Evolutionary conservation across 441 rosid species (phyloP).

Genomic region (Dalechampia spathulata): DNA sequence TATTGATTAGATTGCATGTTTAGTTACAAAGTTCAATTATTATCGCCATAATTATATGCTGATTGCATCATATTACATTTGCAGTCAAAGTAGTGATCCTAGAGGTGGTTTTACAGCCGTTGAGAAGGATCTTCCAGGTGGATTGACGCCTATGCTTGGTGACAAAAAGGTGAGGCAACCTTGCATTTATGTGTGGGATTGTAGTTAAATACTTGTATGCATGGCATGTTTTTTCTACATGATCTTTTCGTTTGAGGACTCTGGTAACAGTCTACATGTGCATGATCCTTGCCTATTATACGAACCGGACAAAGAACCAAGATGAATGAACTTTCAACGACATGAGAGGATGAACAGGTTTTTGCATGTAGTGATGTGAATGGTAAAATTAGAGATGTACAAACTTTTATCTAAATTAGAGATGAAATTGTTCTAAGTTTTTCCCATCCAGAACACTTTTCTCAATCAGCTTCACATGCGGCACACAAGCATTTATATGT

Average conservation of each 20-base stretch:
- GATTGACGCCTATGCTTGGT: slow-evolving; percentile 97
- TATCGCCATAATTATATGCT: neutral
- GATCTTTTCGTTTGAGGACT: too few relatives aligned
- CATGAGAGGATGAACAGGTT: too few relatives aligned
- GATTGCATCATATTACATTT: slow-evolving; percentile 9
- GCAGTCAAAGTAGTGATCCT: slow-evolving; percentile 89
- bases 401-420: too few relatives aligned
- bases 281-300: neutral
- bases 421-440: too few relatives aligned
- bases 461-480: too few relatives aligned
- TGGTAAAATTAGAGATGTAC: too few relatives aligned
- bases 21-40: neutral
- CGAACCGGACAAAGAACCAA: too few relatives aligned
- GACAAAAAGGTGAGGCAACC: slow-evolving; percentile 69
- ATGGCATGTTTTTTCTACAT: neutral
- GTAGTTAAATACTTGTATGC: neutral
- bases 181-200: neutral
- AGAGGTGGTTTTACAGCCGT: slow-evolving; percentile 82
- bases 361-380: too few relatives aligned
- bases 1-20: neutral
- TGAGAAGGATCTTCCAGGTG: slow-evolving; percentile 85
- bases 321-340: too few relatives aligned
- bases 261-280: neutral
- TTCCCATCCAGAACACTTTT: too few relatives aligned
- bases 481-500: too few relatives aligned